Evolutionary conservation across 1,139 yeast genomes (phyloP).

Genomic region (Petasospora rhodanensis): DNA sequence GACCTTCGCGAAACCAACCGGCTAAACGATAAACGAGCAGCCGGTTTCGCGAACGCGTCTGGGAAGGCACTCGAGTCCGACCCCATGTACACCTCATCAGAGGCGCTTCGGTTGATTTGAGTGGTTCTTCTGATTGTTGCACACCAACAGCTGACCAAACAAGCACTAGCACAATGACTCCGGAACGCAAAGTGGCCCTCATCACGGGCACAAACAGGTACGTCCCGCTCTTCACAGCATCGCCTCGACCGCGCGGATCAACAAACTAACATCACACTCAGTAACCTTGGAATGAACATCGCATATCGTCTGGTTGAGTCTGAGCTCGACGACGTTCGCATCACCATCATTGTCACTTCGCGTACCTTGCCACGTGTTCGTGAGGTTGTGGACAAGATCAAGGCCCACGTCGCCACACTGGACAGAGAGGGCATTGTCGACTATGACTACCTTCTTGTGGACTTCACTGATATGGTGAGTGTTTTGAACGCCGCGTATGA

Average conservation of each 20-base stretch:
- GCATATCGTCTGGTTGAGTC: constrained; percentile 72
- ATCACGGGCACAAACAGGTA: constrained; percentile 61
- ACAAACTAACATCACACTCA: constrained; percentile 22
- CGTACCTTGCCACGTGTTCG: constrained; percentile 81
- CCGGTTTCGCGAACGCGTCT: too few species aligned
- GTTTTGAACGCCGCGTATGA: constrained; percentile 72
- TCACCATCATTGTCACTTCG: constrained; percentile 83
- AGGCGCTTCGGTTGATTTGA: too few species aligned
- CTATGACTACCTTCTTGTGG: constrained; percentile 82
- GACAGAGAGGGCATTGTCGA: constrained; percentile 56
- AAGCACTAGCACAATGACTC: constrained; percentile 10
- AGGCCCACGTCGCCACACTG: constrained; percentile 41
- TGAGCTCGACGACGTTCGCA: constrained; percentile 44
- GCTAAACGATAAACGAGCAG: too few species aligned
- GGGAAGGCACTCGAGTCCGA: too few species aligned
- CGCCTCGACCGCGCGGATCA: too few species aligned
- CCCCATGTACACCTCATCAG: too few species aligned
- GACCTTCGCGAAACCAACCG: too few species aligned
- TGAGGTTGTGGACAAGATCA: constrained; percentile 64
- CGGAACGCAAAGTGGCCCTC: constrained; percentile 40
- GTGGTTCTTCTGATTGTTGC: too few species aligned
- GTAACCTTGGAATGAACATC: constrained; percentile 81
- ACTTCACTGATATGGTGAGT: constrained; percentile 89
- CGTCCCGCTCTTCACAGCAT: too few species aligned
- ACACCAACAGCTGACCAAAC: too few species aligned